Evolutionary conservation across 306 rosid species (phyloP), one percentile per base, ranked within the genome.

Genomic region (Astragalus glycyphyllos): DNA sequence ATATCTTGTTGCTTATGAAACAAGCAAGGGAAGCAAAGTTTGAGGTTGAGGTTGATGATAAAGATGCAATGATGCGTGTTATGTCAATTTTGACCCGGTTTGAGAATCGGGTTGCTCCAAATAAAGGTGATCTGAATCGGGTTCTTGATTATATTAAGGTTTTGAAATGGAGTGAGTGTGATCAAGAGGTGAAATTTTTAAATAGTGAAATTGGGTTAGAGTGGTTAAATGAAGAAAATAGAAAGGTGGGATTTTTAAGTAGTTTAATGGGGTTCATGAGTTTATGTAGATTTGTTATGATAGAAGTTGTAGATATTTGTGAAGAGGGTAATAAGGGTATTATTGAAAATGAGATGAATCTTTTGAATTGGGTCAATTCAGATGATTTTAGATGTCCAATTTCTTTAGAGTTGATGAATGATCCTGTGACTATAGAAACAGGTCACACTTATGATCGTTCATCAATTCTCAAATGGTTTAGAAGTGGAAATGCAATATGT

Each of bases 351-450:
- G 76, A 68, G n/a, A 31, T 44, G n/a, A 11, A 26, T 26, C 31
- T 46, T 29, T 20, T 76, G 55, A 69, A n/a, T 37, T 15, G 69
- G 44, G 46, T 89, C 9, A 87, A 85, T 65, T 54, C 83, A 0
- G 91, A 91, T 53, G 99, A 94, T 86, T 85, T 94, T 58, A 80
- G 84, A 66, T 94, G 99, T 69, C 96, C 99, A 16, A 91, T 94
- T 40, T 80, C 98, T 13, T 60, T 94, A 6, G 97, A 94, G 20
- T 55, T 89, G 69, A 91, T 94, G 96, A 68, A 37, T 58, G 97
- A 94, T 74, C 97, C 99, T 0, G 96, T 94, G 72, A 89, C 91
- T 0, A 69, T 94, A 8, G 73, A 76, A 54, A 87, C 99, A 0
- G 96, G 99, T 65, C 99, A 94, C 1, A 89, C 84, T 20, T 94